Conservation (phyloP, 2,329 filamentous ascomycete species). For the Diaporthe batatas region DNA sequence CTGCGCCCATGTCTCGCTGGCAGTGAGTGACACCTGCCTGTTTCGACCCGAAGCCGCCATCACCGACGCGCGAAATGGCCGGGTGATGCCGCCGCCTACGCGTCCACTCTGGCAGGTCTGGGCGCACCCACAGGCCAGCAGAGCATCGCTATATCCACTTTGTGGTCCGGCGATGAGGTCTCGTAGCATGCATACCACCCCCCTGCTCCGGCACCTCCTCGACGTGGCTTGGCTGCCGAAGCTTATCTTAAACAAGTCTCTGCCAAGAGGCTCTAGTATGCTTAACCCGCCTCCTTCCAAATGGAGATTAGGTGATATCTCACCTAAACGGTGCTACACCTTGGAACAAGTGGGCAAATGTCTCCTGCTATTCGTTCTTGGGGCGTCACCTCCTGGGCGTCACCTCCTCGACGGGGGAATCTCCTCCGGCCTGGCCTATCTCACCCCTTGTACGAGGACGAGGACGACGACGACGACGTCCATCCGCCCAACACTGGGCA, state of each 20-base stretch:
- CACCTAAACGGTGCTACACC: neutral
- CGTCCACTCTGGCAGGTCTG: neutral
- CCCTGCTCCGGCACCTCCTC: conserved; percentile 19
- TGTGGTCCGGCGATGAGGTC: neutral
- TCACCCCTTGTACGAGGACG: neutral
- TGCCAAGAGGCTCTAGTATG: neutral
- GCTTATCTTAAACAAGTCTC: conserved; percentile 30
- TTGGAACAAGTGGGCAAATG: neutral
- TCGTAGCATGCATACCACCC: conserved; percentile 5
- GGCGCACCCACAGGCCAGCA: neutral
- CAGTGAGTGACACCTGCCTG: neutral
- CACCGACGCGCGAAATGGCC: neutral
- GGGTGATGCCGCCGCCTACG: neutral
- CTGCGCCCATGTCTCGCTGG: neutral
- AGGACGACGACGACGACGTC: no score
- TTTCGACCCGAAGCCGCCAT: neutral
- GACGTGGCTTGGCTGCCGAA: conserved; percentile 22
- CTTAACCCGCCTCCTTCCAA: conserved; percentile 17
- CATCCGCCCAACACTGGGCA: no score
- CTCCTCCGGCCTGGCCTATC: conserved; percentile 14
- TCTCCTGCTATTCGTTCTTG: neutral
- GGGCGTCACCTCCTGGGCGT: neutral
- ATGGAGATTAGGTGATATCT: neutral
- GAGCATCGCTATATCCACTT: neutral
- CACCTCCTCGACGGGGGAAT: conserved; percentile 17